A percentile compares a stretch with the other conserved stretches of the same genome.
These are phyloP conservation scores for Neurospora terricola DNA, from an alignment of 495 filamentous ascomycete species.

Conservation along the genomic window DNA sequence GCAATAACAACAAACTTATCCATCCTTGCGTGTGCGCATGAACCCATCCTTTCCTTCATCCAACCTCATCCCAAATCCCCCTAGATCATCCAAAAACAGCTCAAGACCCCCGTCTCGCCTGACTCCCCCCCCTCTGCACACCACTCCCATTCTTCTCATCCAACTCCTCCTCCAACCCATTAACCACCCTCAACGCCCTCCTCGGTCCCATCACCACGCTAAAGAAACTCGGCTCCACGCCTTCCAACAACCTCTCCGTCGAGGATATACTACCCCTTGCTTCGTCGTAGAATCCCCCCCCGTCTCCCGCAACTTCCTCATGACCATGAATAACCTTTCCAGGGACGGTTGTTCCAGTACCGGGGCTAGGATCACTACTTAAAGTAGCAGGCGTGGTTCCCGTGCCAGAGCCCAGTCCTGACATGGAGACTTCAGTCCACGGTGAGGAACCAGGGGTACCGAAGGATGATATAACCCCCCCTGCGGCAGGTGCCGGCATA, in stretches of 20 bases:
- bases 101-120: not conserved
- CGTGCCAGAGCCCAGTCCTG: not conserved
- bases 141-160: not conserved
- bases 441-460: not conserved
- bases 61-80: not conserved
- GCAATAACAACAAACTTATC: not conserved
- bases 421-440: not conserved
- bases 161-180: constrained; percentile 34
- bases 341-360: not conserved
- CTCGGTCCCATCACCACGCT: constrained; percentile 62
- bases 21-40: not conserved
- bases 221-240: constrained; percentile 63
- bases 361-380: not conserved
- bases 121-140: not conserved
- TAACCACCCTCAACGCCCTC: constrained; percentile 63
- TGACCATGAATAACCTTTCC: not conserved
- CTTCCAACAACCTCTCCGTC: constrained; percentile 48
- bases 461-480: constrained; percentile 8
- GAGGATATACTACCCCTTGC: constrained; percentile 24
- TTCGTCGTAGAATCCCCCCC: constrained; percentile 13
- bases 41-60: not conserved
- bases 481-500: constrained; percentile 5
- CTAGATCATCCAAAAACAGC: no score
- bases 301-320: not conserved
- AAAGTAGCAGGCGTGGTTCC: not conserved